phyloP scores from a whole-genome alignment of 257 asterid species.

The Pogostemon cablin region DNA sequence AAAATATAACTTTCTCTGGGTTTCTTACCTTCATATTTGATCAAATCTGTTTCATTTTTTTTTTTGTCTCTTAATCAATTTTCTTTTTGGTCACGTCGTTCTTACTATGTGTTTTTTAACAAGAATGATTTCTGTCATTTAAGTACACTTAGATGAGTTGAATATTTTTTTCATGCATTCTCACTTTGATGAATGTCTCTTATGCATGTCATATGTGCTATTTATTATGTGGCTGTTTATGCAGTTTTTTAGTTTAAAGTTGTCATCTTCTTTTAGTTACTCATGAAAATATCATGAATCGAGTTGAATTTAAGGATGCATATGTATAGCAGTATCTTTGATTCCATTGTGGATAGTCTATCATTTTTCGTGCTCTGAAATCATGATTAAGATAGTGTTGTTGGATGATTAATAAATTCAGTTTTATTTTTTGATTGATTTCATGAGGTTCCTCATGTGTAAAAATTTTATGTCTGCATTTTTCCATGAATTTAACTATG shows the following conservation, averaged over 20 bases:
- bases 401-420: slow-evolving; percentile 20
- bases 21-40: background rate
- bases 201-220: slow-evolving; percentile 21
- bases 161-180: slow-evolving; percentile 22
- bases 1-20: slow-evolving; percentile 16
- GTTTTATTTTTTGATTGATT: slow-evolving; percentile 1
- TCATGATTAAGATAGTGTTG: slow-evolving; percentile 16
- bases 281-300: background rate
- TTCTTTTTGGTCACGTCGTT: slow-evolving; percentile 14
- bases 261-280: slow-evolving; percentile 18
- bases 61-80: background rate
- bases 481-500: slow-evolving; percentile 13
- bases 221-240: slow-evolving; percentile 12
- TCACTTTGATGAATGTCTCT: slow-evolving; percentile 20
- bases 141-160: slow-evolving; percentile 6
- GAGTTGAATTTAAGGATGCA: slow-evolving; percentile 1
- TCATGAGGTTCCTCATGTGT: slow-evolving; percentile 11
- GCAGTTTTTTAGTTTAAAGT: slow-evolving; percentile 8
- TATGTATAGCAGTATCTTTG: slow-evolving; percentile 14
- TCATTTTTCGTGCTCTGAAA: slow-evolving; percentile 19
- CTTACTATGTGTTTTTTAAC: background rate
- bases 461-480: slow-evolving; percentile 7
- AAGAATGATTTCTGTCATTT: too few relatives aligned
- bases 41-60: slow-evolving; percentile 16
- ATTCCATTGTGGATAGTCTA: slow-evolving; percentile 12